phyloP scores from a whole-genome alignment of 78 protist genomes.

The Cyanophora paradoxa region DNA sequence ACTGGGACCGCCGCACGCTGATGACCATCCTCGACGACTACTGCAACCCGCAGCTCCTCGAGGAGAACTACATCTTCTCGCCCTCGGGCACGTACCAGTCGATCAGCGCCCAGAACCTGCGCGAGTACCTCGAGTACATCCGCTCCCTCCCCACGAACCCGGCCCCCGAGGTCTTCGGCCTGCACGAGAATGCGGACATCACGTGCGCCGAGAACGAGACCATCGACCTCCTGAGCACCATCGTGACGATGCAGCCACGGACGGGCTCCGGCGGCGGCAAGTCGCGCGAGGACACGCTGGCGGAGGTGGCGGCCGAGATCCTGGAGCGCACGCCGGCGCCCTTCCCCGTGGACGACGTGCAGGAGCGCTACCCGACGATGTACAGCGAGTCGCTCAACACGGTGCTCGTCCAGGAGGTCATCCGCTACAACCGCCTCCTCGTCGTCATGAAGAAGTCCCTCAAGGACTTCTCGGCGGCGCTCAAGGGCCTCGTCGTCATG shows the following conservation, averaged over 20 bases:
- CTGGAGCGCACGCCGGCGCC: slow-evolving; percentile 21
- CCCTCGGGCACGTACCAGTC: slow-evolving; percentile 33
- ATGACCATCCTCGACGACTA: slow-evolving; percentile 34
- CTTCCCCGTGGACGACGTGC: slow-evolving; percentile 22
- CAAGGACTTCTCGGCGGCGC: slow-evolving; percentile 57
- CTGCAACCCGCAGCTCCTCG: slow-evolving; percentile 36
- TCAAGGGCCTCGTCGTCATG: slow-evolving; percentile 75
- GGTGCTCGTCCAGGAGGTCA: slow-evolving; percentile 62
- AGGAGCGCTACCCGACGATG: slow-evolving; percentile 37
- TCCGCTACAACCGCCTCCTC: slow-evolving; percentile 70
- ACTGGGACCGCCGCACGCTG: slow-evolving; percentile 71
- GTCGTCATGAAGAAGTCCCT: slow-evolving; percentile 17
- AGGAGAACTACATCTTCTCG: slow-evolving; percentile 40
- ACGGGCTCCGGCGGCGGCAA: slow-evolving; percentile 6
- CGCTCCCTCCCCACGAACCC: slow-evolving; percentile 55
- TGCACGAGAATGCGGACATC: slow-evolving; percentile 85
- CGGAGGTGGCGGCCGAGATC: slow-evolving; percentile 23
- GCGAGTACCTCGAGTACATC: slow-evolving; percentile 11
- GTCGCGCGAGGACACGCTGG: slow-evolving; percentile 28
- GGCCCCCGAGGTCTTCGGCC: slow-evolving; percentile 68
- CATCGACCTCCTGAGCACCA: slow-evolving; percentile 15
- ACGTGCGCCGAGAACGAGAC: slow-evolving; percentile 56
- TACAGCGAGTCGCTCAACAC: slow-evolving; percentile 70
- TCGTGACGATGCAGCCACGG: slow-evolving; percentile 53
- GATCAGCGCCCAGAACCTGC: background rate